These are phyloP conservation scores for Narthecium ossifragum DNA, from an alignment of 106 monocot genomes.

Conservation along the genomic window DNA sequence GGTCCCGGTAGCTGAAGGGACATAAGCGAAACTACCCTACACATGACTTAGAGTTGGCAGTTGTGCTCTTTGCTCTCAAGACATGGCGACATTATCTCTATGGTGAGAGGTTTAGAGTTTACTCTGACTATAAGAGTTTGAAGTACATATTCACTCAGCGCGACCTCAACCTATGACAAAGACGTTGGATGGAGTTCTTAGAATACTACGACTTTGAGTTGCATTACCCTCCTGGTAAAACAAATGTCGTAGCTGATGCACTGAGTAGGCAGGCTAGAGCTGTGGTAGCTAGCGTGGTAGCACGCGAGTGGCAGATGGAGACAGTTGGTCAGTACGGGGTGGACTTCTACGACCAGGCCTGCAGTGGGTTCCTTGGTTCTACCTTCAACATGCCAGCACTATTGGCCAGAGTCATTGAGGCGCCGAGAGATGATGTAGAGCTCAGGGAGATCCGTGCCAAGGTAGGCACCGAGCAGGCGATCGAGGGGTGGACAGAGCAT, in stretches of 20 bases:
- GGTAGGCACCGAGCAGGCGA: no score
- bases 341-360: background rate
- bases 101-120: no score
- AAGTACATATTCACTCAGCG: no score
- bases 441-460: background rate
- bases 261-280: background rate
- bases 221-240: background rate
- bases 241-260: background rate
- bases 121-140: no score
- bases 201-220: background rate
- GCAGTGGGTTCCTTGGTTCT: background rate
- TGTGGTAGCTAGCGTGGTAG: background rate
- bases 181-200: background rate
- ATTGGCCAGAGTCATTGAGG: background rate
- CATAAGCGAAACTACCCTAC: no score
- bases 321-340: background rate
- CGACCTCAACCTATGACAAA: no score
- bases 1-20: no score
- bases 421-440: background rate
- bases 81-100: conserved; percentile 4
- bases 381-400: background rate
- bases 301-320: background rate
- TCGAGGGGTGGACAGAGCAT: no score
- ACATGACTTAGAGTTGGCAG: no score
- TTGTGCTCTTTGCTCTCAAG: background rate